Percentiles rank a stretch among this genome's conserved stretches.
Evolutionary conservation across 208 protist genomes (phyloP).

Genomic region (Trypanosoma cruzi): DNA sequence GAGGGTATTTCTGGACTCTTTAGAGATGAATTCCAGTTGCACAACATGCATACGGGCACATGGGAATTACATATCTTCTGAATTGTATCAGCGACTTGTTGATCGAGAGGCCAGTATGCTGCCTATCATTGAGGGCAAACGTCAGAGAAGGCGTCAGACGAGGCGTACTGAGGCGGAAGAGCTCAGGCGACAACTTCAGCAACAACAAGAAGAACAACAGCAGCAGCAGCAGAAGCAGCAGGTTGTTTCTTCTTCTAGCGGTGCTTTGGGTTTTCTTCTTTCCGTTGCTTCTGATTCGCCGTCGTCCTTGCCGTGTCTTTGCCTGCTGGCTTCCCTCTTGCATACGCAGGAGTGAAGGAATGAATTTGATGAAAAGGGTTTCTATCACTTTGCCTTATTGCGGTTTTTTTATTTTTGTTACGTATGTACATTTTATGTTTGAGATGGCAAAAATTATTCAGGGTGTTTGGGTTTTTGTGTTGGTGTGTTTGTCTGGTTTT

Average conservation of each 20-base stretch:
- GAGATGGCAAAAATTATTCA: no score
- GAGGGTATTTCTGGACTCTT: conserved; percentile 4
- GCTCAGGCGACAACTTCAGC: not conserved
- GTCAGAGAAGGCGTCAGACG: not conserved
- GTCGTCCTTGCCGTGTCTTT: conserved; percentile 5
- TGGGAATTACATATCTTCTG: conserved; percentile 28
- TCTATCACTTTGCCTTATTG: not conserved
- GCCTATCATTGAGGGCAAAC: not conserved
- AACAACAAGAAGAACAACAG: conserved; percentile 5
- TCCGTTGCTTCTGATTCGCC: not conserved
- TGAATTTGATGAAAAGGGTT: not conserved
- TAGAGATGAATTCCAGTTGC: conserved; percentile 3
- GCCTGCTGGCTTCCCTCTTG: conserved; percentile 1
- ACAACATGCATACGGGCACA: conserved; percentile 2
- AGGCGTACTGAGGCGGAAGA: not conserved
- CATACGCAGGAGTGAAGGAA: not conserved
- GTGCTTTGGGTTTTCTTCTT: conserved; percentile 9
- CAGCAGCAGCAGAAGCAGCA: not conserved
- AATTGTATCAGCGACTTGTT: conserved; percentile 1
- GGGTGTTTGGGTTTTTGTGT: no score
- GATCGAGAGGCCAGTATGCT: not conserved
- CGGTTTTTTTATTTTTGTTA: not conserved
- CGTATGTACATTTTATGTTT: no score
- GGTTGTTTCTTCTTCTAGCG: not conserved
- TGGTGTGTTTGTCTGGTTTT: no score